phyloP scores from a whole-genome alignment of 225 moss, liverwort and hornwort species.

The Rhytidiadelphus loreus region DNA sequence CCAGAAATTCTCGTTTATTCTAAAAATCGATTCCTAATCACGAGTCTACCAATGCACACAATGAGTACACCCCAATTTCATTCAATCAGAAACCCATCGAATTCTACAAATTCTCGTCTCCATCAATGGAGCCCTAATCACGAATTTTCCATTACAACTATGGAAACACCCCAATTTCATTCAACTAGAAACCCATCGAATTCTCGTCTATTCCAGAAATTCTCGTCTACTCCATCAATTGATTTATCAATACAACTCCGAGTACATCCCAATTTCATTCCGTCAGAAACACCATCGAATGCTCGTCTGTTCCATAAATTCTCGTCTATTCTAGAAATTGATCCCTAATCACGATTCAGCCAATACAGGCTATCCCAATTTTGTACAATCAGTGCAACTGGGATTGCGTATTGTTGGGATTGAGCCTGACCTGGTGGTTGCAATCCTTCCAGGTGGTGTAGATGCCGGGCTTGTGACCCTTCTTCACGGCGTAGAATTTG shows the following conservation, averaged over 20 bases:
- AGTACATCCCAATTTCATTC: too few species aligned
- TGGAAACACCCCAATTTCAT: too few species aligned
- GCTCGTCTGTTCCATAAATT: not conserved
- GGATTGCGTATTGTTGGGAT: not conserved
- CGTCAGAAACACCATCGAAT: not conserved
- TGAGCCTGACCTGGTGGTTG: conserved; percentile 20
- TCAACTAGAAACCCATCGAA: not conserved
- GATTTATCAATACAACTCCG: not conserved
- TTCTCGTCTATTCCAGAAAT: not conserved
- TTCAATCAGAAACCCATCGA: not conserved
- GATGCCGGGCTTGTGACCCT: conserved; percentile 33
- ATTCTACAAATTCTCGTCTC: not conserved
- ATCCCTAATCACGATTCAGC: not conserved
- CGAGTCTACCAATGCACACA: not conserved
- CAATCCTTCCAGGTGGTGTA: conserved; percentile 46
- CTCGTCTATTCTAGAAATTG: not conserved
- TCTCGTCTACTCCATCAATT: not conserved
- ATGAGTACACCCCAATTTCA: too few species aligned
- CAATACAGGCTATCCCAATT: too few species aligned
- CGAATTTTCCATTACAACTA: not conserved
- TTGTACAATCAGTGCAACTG: not conserved
- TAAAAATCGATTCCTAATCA: not conserved
- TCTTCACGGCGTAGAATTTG: conserved; percentile 45
- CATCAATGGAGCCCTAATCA: not conserved
- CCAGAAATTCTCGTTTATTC: not conserved